phyloP scores from a whole-genome alignment of 2,329 filamentous ascomycete genomes.

The Cryphonectria radicalis region DNA sequence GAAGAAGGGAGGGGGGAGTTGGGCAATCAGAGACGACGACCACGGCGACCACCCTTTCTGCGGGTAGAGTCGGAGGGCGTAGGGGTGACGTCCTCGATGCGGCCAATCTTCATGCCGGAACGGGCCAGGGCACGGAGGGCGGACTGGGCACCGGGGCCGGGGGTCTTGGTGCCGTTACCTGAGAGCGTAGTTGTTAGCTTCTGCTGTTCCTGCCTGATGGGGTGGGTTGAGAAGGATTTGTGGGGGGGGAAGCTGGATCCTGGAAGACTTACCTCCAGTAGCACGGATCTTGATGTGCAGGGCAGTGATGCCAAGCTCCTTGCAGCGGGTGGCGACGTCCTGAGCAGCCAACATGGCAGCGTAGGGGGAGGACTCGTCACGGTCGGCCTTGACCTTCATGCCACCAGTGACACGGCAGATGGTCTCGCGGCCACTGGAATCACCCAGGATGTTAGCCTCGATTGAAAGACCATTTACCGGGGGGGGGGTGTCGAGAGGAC shows the following conservation, averaged over 20 bases:
- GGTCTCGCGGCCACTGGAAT: conserved; percentile 96
- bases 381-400: conserved; percentile 99
- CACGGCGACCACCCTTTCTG: conserved; percentile 99
- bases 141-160: conserved; percentile 97
- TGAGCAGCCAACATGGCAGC: conserved; percentile 99
- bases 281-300: conserved; percentile 99
- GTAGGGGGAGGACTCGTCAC: conserved; percentile 99
- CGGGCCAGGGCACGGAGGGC: conserved; percentile 98
- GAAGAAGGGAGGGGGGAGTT: conserved; percentile 24
- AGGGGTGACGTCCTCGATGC: conserved; percentile 99
- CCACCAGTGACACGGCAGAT: conserved; percentile 99
- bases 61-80: conserved; percentile 99
- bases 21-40: conserved; percentile 94
- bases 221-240: neutral
- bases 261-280: conserved; percentile 77
- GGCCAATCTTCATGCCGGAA: conserved; percentile 99
- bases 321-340: conserved; percentile 88
- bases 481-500: neutral
- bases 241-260: neutral
- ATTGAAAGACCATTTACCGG: conserved; percentile 19
- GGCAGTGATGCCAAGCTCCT: conserved; percentile 78
- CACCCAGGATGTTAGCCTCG: conserved; percentile 69
- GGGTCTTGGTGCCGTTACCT: conserved; percentile 99
- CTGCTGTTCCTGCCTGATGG: neutral
- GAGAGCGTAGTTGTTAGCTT: conserved; percentile 23